A percentile compares a stretch with the other conserved stretches of the same genome.
Evolutionary conservation across 2,329 filamentous ascomycete species (phyloP).

Genomic region (Diaporthe humulicola): DNA sequence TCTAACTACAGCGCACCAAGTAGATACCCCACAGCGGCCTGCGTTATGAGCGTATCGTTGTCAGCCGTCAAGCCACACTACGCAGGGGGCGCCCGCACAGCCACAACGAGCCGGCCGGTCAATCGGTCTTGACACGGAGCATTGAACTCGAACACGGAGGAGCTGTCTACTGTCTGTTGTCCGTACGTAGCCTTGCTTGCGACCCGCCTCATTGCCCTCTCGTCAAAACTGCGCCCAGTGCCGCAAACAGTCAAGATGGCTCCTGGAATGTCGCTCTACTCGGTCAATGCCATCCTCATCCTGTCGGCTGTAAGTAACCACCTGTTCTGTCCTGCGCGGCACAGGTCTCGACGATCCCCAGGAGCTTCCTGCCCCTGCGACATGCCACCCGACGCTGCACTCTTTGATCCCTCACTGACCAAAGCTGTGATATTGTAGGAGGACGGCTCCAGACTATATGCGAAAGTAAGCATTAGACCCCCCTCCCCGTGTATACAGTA

Average conservation of each 20-base stretch:
- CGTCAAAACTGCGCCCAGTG: slow-evolving; percentile 20
- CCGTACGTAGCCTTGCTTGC: slow-evolving; percentile 17
- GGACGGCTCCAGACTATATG: slow-evolving; percentile 40
- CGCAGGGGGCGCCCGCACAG: not conserved
- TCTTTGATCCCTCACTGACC: slow-evolving; percentile 1
- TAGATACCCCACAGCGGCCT: not conserved
- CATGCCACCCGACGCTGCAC: not conserved
- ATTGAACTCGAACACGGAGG: slow-evolving; percentile 27
- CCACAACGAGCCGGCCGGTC: slow-evolving; percentile 26
- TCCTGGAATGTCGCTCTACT: slow-evolving; percentile 81
- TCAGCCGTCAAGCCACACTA: slow-evolving; percentile 4
- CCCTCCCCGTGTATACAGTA: slow-evolving; percentile 62
- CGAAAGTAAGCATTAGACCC: slow-evolving; percentile 59
- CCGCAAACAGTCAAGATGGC: slow-evolving; percentile 67
- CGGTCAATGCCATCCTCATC: slow-evolving; percentile 75
- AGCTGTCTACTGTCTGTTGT: slow-evolving; percentile 22
- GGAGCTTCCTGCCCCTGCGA: slow-evolving; percentile 2
- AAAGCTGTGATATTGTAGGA: slow-evolving; percentile 22
- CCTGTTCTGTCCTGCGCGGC: not conserved
- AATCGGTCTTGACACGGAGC: slow-evolving; percentile 41
- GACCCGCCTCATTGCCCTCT: slow-evolving; percentile 17
- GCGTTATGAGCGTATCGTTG: not conserved
- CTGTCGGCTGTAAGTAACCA: slow-evolving; percentile 46
- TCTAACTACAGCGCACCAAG: not conserved
- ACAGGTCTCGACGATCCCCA: not conserved